Conservation (phyloP, 2,329 filamentous ascomycete species). For the Penicillium janthinellum region DNA sequence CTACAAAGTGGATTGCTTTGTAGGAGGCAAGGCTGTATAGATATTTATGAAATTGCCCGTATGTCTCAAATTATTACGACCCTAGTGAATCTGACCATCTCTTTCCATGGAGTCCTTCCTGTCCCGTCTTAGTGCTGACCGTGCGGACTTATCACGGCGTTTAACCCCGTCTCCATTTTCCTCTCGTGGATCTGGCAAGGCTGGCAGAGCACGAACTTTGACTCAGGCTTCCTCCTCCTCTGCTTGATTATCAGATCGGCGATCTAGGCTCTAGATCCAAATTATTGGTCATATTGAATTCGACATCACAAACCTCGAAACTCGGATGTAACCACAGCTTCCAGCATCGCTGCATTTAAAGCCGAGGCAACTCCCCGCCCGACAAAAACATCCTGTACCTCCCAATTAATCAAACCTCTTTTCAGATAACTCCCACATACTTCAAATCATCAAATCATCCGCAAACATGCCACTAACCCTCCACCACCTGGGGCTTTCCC, state of each 20-base stretch:
- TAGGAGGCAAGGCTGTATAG: neutral
- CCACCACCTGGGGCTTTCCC: constrained; percentile 25
- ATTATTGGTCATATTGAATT: neutral
- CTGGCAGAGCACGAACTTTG: neutral
- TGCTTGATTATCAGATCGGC: neutral
- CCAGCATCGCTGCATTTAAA: neutral
- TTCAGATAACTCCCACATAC: neutral
- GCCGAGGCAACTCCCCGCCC: neutral
- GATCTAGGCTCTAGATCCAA: neutral
- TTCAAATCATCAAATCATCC: neutral
- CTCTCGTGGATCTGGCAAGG: neutral
- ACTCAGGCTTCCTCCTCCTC: neutral
- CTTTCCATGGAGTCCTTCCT: neutral
- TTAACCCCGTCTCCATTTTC: neutral
- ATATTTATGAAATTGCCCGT: neutral
- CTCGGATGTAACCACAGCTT: neutral
- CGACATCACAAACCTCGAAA: neutral
- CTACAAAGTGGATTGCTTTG: neutral
- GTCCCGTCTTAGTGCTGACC: neutral
- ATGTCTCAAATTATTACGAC: neutral
- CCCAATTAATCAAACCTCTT: neutral
- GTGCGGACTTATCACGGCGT: neutral
- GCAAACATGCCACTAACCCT: constrained; percentile 24
- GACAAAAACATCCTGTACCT: neutral
- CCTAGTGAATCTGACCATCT: too few relatives aligned